phyloP scores from a whole-genome alignment of 2,329 filamentous ascomycete genomes.

The Hypoxylon sp. region DNA sequence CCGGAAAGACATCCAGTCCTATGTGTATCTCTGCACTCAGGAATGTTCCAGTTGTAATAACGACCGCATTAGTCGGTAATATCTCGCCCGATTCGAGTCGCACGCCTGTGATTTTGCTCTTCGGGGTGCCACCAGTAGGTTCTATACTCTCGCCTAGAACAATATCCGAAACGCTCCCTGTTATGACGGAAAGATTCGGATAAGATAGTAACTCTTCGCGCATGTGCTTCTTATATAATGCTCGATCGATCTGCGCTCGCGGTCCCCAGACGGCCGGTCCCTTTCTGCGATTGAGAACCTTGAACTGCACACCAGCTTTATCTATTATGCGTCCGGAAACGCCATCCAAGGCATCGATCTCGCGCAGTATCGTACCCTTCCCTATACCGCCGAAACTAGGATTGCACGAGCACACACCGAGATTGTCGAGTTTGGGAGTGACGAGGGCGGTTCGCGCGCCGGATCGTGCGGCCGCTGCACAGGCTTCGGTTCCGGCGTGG shows the following conservation, averaged over 20 bases:
- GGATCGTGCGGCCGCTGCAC: constrained; percentile 85
- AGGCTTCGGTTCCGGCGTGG: constrained; percentile 94
- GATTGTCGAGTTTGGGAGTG: constrained; percentile 86
- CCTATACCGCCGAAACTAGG: constrained; percentile 98
- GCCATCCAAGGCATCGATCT: constrained; percentile 94
- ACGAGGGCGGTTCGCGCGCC: constrained; percentile 90
- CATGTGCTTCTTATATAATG: constrained; percentile 91
- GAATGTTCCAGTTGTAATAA: constrained; percentile 97
- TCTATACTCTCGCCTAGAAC: constrained; percentile 71
- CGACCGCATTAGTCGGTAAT: constrained; percentile 79
- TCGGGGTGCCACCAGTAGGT: constrained; percentile 54
- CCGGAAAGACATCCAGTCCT: constrained; percentile 82
- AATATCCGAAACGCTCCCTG: constrained; percentile 92
- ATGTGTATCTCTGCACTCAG: constrained; percentile 97
- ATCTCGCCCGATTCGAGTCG: constrained; percentile 87
- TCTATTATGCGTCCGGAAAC: constrained; percentile 89
- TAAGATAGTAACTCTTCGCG: constrained; percentile 82
- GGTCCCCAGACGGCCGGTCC: constrained; percentile 98
- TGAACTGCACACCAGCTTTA: constrained; percentile 94
- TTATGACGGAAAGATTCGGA: constrained; percentile 79
- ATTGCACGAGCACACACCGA: constrained; percentile 96
- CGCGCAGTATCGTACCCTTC: constrained; percentile 94
- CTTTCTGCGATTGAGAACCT: constrained; percentile 85
- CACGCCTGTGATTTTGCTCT: constrained; percentile 83
- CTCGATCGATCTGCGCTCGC: constrained; percentile 92